Base-by-base conservation (phyloP, 768 basidiomycete species). In the Podaxis rugospora region DNA sequence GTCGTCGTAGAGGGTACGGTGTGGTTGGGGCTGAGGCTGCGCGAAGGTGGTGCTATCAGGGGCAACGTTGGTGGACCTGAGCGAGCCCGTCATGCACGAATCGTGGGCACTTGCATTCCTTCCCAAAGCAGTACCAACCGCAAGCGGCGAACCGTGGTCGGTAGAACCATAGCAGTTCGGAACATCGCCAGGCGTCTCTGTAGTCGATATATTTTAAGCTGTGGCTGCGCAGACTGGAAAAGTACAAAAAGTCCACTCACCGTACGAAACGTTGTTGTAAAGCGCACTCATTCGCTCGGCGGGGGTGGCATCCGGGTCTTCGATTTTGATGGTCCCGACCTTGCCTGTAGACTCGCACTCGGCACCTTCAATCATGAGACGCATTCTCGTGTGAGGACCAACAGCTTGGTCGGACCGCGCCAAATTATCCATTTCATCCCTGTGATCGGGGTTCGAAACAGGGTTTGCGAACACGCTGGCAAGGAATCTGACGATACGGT, bases 401-500 rank as follows among this genome's bases (percentile, higher is more conserved):
- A 84, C 81, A 28, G 79, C 74, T 36, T 74, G 7, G 75, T 4
- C 76, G 66, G 10, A 53, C 3, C 5, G 27, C 35, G 74, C 62
- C 16, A 72, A 53, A 36, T 65, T 61, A 9, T 71, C 69, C 1
- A 67, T 67, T 4, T 62, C 73, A 39, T 76, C 73, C 55, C 75
- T 73, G 32, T 63, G 67, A 36, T 72, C 68, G 37, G 62, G 21
- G n/a, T 23, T 23, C 11, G 18, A 63, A n/a, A 77, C 76, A 58
- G 80, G 82, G 47, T 71, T 72, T 13, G 89, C 89, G 74, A 98
- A 98, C 2, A 98, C 89, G 10, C 93, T 88, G 11, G 95, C 95
- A 58, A 99, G 75, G 74, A 99, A 98, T 62, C 93, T 90, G 64
- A 99, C 82, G 63, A 99, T 98, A 60, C 92, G 79, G 68, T 97